A percentile compares a stretch with the other conserved stretches of the same genome.
Evolutionary conservation across 768 basidiomycete species (phyloP).

Genomic region (Nidularia sp.): DNA sequence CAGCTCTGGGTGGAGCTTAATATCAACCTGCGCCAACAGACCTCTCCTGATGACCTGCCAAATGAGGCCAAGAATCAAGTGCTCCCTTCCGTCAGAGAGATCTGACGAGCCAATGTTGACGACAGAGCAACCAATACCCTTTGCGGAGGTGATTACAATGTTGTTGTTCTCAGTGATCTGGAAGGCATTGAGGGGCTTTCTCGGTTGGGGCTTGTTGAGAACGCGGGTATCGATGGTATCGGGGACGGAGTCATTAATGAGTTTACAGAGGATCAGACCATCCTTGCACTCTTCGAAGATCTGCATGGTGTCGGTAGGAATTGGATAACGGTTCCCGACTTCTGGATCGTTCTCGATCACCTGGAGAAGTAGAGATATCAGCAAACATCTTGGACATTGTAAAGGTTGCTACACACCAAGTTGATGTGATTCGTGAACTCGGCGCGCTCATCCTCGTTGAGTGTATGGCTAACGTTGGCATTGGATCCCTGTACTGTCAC

Average conservation of each 20-base stretch:
- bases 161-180: slow-evolving; percentile 99
- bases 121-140: slow-evolving; percentile 97
- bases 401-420: slow-evolving; percentile 45
- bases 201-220: slow-evolving; percentile 78
- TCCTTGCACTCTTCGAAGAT: slow-evolving; percentile 96
- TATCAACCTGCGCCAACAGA: slow-evolving; percentile 90
- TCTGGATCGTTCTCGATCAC: slow-evolving; percentile 90
- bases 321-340: slow-evolving; percentile 77
- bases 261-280: slow-evolving; percentile 94
- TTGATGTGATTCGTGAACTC: slow-evolving; percentile 99
- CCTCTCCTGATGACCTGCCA: slow-evolving; percentile 98
- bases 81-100: slow-evolving; percentile 89
- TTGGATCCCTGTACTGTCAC: slow-evolving; percentile 94
- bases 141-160: slow-evolving; percentile 96
- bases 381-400: neutral
- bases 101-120: slow-evolving; percentile 97
- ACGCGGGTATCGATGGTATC: slow-evolving; percentile 99
- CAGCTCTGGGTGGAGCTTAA: slow-evolving; percentile 96
- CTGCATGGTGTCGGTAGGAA: slow-evolving; percentile 97
- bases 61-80: slow-evolving; percentile 94
- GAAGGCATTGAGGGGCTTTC: slow-evolving; percentile 92
- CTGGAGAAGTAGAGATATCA: slow-evolving; percentile 36
- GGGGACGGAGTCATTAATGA: slow-evolving; percentile 98
- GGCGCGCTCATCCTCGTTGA: slow-evolving; percentile 92
- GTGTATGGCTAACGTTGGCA: slow-evolving; percentile 92